Evolutionary conservation across 2,329 filamentous ascomycete species (phyloP).

Genomic region (Cephalotrichum gorgonifer): DNA sequence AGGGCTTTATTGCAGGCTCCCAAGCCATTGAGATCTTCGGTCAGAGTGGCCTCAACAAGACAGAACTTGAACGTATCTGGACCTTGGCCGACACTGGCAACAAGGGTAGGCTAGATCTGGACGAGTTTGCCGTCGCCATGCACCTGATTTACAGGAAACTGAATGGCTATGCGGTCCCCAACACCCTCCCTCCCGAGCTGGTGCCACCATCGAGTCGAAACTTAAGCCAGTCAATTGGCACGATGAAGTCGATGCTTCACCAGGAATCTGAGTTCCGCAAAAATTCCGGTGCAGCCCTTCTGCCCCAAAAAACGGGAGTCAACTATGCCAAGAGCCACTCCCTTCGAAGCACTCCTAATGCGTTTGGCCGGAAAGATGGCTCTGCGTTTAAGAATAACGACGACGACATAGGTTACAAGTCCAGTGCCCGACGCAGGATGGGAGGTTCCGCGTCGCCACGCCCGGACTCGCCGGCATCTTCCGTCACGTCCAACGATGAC

Average conservation of each 20-base stretch:
- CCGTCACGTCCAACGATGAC: slow-evolving; percentile 66
- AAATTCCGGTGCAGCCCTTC: slow-evolving; percentile 76
- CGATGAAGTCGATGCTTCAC: slow-evolving; percentile 80
- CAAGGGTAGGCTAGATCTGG: slow-evolving; percentile 85
- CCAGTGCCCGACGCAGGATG: slow-evolving; percentile 80
- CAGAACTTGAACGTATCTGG: slow-evolving; percentile 88
- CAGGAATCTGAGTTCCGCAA: slow-evolving; percentile 86
- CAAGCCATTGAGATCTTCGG: slow-evolving; percentile 96
- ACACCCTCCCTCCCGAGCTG: slow-evolving; percentile 78
- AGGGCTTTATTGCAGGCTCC: slow-evolving; percentile 83
- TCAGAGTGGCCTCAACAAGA: slow-evolving; percentile 85
- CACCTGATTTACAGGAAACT: slow-evolving; percentile 96
- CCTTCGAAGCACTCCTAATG: slow-evolving; percentile 57
- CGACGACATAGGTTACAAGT: slow-evolving; percentile 83
- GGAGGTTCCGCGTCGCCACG: slow-evolving; percentile 75
- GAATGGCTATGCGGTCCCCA: slow-evolving; percentile 88
- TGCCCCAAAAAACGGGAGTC: slow-evolving; percentile 94
- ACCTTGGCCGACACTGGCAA: slow-evolving; percentile 90
- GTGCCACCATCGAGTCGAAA: slow-evolving; percentile 92
- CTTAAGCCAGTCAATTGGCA: slow-evolving; percentile 83
- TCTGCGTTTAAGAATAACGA: slow-evolving; percentile 97
- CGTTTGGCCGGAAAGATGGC: slow-evolving; percentile 71
- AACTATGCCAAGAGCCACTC: slow-evolving; percentile 96
- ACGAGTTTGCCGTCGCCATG: slow-evolving; percentile 98
- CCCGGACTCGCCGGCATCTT: slow-evolving; percentile 61